Base-by-base conservation (phyloP, 768 basidiomycete genomes). In the Lactarius sp. region DNA sequence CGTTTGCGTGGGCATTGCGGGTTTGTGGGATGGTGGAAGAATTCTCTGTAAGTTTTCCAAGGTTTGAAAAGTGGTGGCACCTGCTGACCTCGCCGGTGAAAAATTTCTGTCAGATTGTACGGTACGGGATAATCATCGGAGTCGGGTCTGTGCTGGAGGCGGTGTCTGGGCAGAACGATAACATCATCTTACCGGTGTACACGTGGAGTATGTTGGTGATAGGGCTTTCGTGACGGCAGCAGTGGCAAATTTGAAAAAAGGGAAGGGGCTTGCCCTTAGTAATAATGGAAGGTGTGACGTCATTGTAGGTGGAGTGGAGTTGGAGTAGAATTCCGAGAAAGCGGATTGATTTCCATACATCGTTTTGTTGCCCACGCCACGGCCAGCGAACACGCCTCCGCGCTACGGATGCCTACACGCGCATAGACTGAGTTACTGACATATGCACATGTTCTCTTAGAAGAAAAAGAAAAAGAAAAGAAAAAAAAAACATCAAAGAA, bases 101-200 rank as follows among this genome's bases (percentile, higher is more conserved):
- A 54, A 20, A 5, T 6, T 33, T 52, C 39, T 33, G 13, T 7
- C 18, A 95, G 94, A 82, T 82, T 52, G 66, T 76, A 51, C 80
- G 86, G 31, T 98, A 95, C 73, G 73, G 80, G 14, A 68, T 80
- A 51, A 85, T 88, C 36, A 80, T 86, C 34, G 73, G 75, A n/a
- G 71, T 90, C 47, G 80, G 90, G 4, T 85, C 86, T 3, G 73
- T 92, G 49, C 80, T 98, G 67, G 97, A 99, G 76, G 97, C 94
- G 16, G 75, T 94, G 61, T 93, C 92, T 20, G 88, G 88, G 71
- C 97, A 99, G 76, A 98, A 98, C 75, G 97, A 99, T 76, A 99
- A 99, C 75, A 79, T 99, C 68, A 93, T 92, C 47, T 78, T 99
- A 66, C 96, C 97, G n/a, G 76, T 98, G 75, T 98, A 89, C 74